phyloP scores from a whole-genome alignment of 768 basidiomycete species.

The Xanthoconium stramineum region DNA sequence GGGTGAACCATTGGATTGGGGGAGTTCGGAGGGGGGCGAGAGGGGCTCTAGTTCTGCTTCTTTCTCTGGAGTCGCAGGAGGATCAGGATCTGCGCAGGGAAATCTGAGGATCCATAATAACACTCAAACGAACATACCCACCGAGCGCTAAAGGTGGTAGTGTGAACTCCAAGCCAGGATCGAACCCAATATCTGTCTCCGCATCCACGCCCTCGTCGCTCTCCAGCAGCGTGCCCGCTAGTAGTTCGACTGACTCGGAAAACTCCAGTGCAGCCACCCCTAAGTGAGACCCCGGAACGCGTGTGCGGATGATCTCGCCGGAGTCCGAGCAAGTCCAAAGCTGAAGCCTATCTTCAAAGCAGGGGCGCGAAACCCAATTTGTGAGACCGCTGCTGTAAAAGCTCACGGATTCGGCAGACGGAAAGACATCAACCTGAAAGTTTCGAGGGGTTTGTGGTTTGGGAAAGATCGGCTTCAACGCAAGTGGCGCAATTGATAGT shows the following conservation, averaged over 20 bases:
- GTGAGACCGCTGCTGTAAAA: conserved; percentile 52
- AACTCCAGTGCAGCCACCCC: conserved; percentile 74
- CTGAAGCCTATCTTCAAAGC: conserved; percentile 68
- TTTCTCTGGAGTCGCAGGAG: conserved; percentile 12
- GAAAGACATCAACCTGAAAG: conserved; percentile 27
- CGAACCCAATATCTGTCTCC: conserved; percentile 6
- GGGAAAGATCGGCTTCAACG: conserved; percentile 30
- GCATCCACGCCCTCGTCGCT: conserved; percentile 14
- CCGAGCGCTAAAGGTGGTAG: conserved; percentile 16
- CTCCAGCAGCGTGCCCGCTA: conserved; percentile 47
- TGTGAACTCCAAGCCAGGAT: conserved; percentile 16
- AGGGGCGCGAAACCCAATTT: conserved; percentile 69
- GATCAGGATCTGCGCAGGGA: conserved; percentile 20
- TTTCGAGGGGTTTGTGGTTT: conserved; percentile 34
- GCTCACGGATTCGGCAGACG: conserved; percentile 11
- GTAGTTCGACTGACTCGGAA: conserved; percentile 61
- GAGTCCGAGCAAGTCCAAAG: conserved; percentile 49
- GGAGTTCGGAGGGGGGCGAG: background rate
- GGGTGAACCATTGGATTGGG: conserved; percentile 4
- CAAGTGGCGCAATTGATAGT: conserved; percentile 44
- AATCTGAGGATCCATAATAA: conserved; percentile 11
- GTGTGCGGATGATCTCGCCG: conserved; percentile 33
- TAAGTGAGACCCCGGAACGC: conserved; percentile 46
- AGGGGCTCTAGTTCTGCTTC: conserved; percentile 1
- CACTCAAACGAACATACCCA: conserved; percentile 11